Conservation (phyloP, 306 rosid species). For the Abrus pulchellus region DNA sequence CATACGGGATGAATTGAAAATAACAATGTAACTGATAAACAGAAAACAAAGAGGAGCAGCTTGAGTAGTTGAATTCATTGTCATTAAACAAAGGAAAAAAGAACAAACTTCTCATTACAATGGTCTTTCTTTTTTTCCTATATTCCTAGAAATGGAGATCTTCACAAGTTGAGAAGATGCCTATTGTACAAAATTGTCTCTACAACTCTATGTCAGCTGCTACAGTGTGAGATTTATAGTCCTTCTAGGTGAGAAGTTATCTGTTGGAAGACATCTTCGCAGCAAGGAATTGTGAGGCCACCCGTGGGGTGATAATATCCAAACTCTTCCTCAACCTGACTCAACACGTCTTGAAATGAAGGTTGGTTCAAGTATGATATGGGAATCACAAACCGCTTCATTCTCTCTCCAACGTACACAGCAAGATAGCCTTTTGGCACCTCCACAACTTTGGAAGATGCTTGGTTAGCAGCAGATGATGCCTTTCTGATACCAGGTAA, state of each 20-base stretch:
- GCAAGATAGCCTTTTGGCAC: conserved; percentile 59
- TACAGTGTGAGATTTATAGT: neutral
- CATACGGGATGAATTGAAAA: no score
- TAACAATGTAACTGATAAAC: no score
- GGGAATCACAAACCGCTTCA: conserved; percentile 53
- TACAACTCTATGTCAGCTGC: neutral
- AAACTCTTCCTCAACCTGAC: conserved; percentile 49
- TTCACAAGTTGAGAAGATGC: conserved; percentile 2
- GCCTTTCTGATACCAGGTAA: conserved; percentile 38
- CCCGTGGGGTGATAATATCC: conserved; percentile 60
- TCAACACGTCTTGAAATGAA: conserved; percentile 49
- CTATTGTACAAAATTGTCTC: neutral
- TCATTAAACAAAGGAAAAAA: no score
- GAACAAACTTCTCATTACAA: neutral
- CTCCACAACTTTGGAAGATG: conserved; percentile 33
- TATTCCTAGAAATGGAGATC: neutral
- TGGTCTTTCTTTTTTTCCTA: neutral
- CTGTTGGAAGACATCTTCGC: conserved; percentile 33
- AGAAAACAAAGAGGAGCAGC: no score
- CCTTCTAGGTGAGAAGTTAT: conserved; percentile 42
- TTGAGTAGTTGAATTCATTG: neutral
- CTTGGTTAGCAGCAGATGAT: neutral
- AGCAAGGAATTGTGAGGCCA: conserved; percentile 58
- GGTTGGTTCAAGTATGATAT: conserved; percentile 53
- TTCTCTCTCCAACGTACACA: conserved; percentile 61